Percentiles rank a stretch among this genome's conserved stretches.
Conservation (phyloP, 2,329 filamentous ascomycete genomes). For the Fusarium chlamydosporum region DNA sequence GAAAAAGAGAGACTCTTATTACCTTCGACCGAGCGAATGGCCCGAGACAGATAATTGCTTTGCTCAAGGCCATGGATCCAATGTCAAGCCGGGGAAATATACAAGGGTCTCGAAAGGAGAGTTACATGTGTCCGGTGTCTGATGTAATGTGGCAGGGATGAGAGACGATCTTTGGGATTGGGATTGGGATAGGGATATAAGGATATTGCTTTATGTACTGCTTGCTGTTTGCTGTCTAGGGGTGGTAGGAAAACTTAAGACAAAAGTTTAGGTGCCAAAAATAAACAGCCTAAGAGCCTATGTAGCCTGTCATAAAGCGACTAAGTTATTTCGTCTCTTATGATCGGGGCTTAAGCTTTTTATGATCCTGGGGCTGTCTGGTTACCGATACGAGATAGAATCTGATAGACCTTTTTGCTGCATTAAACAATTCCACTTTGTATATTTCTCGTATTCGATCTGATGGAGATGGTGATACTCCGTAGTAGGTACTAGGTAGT, state of each 20-base stretch:
- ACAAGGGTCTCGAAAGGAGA: conserved; percentile 28
- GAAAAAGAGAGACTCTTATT: conserved; percentile 45
- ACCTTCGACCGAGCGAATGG: conserved; percentile 44
- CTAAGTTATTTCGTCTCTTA: too few species aligned
- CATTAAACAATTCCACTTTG: not conserved
- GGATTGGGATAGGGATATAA: conserved; percentile 1
- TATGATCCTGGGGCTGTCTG: too few species aligned
- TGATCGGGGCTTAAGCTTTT: too few species aligned
- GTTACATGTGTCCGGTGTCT: conserved; percentile 14
- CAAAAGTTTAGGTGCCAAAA: too few species aligned
- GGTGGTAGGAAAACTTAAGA: too few species aligned
- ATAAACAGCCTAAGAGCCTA: too few species aligned
- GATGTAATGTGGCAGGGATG: conserved; percentile 22
- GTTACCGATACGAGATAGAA: conserved; percentile 13
- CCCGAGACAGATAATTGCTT: conserved; percentile 40
- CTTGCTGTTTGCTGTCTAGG: not conserved
- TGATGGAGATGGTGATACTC: not conserved
- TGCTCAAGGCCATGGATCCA: conserved; percentile 46
- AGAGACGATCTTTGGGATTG: conserved; percentile 9
- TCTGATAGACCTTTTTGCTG: too few species aligned
- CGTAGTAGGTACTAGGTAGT: too few species aligned
- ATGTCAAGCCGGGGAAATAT: conserved; percentile 31
- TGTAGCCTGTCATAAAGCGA: too few species aligned
- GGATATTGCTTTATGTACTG: not conserved
- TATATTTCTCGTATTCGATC: not conserved